Base-by-base conservation (phyloP, 805 yeast species). In the Metschnikowia aberdeeniae region DNA sequence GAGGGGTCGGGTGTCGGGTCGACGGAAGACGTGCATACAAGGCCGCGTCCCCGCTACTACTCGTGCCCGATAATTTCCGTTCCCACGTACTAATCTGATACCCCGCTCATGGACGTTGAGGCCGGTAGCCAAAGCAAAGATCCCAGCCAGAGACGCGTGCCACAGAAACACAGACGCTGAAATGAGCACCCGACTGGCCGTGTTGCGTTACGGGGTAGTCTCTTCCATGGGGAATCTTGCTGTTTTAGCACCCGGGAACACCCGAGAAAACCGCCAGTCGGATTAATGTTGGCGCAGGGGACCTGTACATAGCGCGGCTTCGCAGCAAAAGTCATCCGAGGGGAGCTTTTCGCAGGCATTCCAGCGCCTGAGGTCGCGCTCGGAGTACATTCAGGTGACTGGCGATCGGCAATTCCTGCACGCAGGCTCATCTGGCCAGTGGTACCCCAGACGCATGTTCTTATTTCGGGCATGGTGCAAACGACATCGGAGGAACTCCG, bases 381-480 rank as follows among this genome's bases (percentile, higher is more conserved):
- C 42, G 42, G 42, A 39, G 42, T 39, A 31, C 42, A 12, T 39
- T 39, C 35, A 14, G 42, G 35, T 30, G 36, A 26, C 36, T 22
- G 13, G 14, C 22, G 22, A 37, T 32, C 19, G 35, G 46, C 42
- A 27, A 12, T 28, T 34, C 31, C 52, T 22, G 48, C 42, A 32
- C 30, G 9, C 24, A 37, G 27, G 5, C 22, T 5, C 39, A 20
- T 36, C 37, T 34, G 41, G 37, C 35, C 40, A 48, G 29, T 41
- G 37, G 51, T 54, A 54, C 58, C 58, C 58, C 58, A 54, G 58
- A 54, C 49, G 53, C 53, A 44, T 44, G 45, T 22, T 32, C 47
- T 42, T 36, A 17, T 45, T 47, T 48, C 52, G 52, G 54, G 42
- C 47, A 35, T 45, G 50, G 35, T 37, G 47, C 52, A 45, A 40